Percentiles rank a stretch among this genome's conserved stretches.
Conservation (phyloP, 2,329 filamentous ascomycete species). For the Gliomastix tumulicola region DNA sequence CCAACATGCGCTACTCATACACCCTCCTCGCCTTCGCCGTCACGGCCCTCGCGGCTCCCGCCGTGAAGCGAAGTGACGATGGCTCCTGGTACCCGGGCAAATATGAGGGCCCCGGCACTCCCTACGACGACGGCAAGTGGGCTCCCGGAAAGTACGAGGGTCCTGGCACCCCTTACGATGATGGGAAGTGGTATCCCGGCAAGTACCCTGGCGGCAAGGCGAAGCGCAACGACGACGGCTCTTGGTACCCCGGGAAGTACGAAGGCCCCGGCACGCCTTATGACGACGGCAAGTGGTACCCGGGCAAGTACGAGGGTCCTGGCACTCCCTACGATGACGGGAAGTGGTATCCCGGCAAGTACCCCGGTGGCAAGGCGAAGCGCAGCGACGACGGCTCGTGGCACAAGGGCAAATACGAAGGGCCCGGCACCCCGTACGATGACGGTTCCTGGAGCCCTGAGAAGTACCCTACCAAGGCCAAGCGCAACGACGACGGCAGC, state of each 20-base stretch:
- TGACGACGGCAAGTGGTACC: conserved; percentile 6
- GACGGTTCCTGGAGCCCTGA: neutral
- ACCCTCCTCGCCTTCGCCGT: conserved; percentile 8
- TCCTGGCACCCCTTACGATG: conserved; percentile 1
- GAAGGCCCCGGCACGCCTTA: conserved; percentile 3
- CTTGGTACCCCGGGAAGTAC: neutral
- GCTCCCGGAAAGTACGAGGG: conserved; percentile 4
- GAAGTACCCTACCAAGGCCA: neutral
- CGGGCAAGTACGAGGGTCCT: conserved; percentile 7
- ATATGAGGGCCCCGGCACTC: neutral
- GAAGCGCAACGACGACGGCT: neutral
- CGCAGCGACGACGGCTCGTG: conserved; percentile 5
- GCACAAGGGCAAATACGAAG: conserved; percentile 5
- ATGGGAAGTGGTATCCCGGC: conserved; percentile 3
- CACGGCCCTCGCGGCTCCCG: conserved; percentile 7
- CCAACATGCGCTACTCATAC: conserved; percentile 4
- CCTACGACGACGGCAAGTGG: conserved; percentile 5
- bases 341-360: conserved; percentile 6
- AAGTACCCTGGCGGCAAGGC: neutral
- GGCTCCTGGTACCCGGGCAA: neutral
- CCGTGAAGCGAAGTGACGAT: conserved; percentile 2
- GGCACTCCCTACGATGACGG: conserved; percentile 5
- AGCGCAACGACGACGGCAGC: neutral
- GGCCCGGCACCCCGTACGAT: conserved; percentile 2
- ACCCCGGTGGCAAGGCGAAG: conserved; percentile 2